Evolutionary conservation across 2,329 filamentous ascomycete species (phyloP).

Genomic region (Fusarium liriodendri): DNA sequence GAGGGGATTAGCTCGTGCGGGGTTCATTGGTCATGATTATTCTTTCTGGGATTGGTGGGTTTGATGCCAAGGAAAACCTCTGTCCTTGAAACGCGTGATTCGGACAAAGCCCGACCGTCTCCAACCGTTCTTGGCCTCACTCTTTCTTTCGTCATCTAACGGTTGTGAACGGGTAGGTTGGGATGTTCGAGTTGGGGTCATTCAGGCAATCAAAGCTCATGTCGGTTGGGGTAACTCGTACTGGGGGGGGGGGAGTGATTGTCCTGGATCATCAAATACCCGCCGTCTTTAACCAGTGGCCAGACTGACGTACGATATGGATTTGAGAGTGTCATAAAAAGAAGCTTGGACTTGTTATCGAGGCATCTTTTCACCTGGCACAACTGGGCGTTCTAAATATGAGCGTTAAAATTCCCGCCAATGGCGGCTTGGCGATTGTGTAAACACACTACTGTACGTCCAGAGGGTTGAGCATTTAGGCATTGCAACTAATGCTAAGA

Average conservation of each 20-base stretch:
- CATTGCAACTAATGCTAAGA: not conserved
- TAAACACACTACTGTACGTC: not conserved
- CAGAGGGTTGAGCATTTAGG: not conserved
- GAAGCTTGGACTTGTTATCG: not conserved
- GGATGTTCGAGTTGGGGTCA: not conserved
- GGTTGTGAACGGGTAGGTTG: not conserved
- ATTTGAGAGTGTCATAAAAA: not conserved
- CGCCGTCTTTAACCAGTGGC: not conserved
- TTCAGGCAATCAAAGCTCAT: not conserved
- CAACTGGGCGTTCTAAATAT: not conserved
- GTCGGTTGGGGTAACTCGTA: not conserved
- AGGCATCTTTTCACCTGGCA: too few species aligned
- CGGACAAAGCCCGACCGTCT: not conserved
- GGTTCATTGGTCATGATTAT: not conserved
- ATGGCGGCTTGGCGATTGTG: not conserved
- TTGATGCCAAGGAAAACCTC: not conserved
- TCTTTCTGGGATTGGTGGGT: not conserved
- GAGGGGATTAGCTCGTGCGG: not conserved
- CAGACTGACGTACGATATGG: not conserved
- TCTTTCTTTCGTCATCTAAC: not conserved
- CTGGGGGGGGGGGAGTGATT: not conserved
- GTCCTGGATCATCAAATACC: not conserved
- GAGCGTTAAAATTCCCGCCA: not conserved
- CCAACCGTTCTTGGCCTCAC: not conserved
- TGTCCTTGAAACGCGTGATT: not conserved